A percentile compares a stretch with the other conserved stretches of the same genome.
These are phyloP conservation scores for Forsythia suspensa DNA, from an alignment of 257 asterid genomes.

Conservation along the genomic window DNA sequence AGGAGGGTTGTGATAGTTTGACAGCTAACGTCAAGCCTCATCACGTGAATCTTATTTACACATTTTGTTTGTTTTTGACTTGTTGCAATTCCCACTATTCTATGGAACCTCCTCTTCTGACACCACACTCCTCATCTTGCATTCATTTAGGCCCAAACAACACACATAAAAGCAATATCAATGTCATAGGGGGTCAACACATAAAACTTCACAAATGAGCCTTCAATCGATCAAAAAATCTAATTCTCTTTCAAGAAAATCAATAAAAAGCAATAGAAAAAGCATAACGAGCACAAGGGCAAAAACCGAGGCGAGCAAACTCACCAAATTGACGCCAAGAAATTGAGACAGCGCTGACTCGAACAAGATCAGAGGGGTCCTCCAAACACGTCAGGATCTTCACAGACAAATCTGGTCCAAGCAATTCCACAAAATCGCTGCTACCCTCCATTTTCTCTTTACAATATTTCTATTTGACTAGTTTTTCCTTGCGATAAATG, in stretches of 20 bases:
- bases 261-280: background rate
- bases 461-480: background rate
- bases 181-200: background rate
- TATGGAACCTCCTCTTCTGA: background rate
- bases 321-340: constrained; percentile 75
- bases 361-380: constrained; percentile 70
- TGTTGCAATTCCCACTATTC: background rate
- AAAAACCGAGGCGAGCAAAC: constrained; percentile 17
- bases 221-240: background rate
- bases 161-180: background rate
- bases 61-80: background rate
- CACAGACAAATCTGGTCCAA: constrained; percentile 57
- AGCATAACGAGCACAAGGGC: background rate
- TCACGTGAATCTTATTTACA: too few species aligned
- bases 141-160: background rate
- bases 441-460: constrained; percentile 36
- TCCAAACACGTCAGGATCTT: constrained; percentile 58
- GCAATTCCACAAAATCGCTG: constrained; percentile 56
- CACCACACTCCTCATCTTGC: background rate
- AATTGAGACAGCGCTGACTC: constrained; percentile 63
- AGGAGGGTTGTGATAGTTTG: background rate
- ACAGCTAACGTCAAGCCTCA: background rate
- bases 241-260: background rate
- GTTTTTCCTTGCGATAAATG: background rate
- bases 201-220: background rate